Evolutionary conservation across 148 eudicot species (phyloP).

Genomic region (Vaccinium macrocarpon): DNA sequence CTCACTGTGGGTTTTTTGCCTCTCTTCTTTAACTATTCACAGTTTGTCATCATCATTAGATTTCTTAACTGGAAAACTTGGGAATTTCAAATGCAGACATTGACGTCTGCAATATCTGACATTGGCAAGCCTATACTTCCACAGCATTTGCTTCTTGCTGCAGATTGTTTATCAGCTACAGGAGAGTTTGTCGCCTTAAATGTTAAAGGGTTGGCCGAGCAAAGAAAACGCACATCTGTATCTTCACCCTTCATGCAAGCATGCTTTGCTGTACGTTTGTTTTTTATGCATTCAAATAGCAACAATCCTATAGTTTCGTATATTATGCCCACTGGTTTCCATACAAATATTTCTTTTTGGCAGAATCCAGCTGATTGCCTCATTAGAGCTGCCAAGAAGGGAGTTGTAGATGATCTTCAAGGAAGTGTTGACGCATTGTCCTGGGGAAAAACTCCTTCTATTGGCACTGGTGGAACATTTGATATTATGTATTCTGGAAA

Average conservation of each 20-base stretch:
- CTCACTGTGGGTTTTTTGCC: constrained; percentile 44
- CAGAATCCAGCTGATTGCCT: constrained; percentile 84
- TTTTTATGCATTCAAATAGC: constrained; percentile 6
- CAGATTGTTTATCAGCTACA: constrained; percentile 71
- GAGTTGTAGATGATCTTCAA: constrained; percentile 59
- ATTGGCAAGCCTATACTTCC: constrained; percentile 76
- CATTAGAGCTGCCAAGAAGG: constrained; percentile 76
- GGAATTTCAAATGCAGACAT: constrained; percentile 47
- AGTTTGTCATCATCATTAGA: neutral
- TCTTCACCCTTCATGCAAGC: constrained; percentile 83
- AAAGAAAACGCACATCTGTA: constrained; percentile 57
- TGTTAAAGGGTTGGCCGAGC: constrained; percentile 73
- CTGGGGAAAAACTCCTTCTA: constrained; percentile 81
- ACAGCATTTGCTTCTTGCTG: constrained; percentile 71
- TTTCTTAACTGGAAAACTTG: neutral
- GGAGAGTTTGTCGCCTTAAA: constrained; percentile 81
- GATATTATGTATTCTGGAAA: constrained; percentile 64
- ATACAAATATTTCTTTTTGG: constrained; percentile 5
- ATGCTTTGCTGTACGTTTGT: constrained; percentile 73
- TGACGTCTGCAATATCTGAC: constrained; percentile 65
- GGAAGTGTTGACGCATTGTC: constrained; percentile 79
- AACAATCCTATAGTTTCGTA: neutral
- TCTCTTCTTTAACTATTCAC: neutral
- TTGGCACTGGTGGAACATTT: constrained; percentile 80
- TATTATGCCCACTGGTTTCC: neutral